A percentile compares a stretch with the other conserved stretches of the same genome.
Evolutionary conservation across 163 green algal species (phyloP).

Genomic region (Scenedesmus sp.): DNA sequence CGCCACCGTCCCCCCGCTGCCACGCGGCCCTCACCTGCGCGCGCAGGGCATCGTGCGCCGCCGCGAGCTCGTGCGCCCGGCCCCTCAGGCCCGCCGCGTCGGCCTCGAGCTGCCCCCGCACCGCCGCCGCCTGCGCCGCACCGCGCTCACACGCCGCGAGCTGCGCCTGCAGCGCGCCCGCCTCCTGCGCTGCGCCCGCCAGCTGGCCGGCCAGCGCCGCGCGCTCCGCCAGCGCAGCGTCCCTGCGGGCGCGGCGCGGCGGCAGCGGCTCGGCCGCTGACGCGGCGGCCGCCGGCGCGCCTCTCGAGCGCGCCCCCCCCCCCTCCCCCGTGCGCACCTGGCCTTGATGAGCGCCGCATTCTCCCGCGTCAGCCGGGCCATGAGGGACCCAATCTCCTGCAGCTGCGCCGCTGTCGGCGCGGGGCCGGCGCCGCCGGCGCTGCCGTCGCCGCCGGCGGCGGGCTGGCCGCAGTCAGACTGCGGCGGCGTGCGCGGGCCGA

Average conservation of each 20-base stretch:
- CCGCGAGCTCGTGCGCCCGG: not conserved
- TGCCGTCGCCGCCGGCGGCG: not conserved
- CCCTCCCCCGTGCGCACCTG: slow-evolving; percentile 2
- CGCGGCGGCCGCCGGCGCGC: no score
- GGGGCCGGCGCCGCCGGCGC: slow-evolving; percentile 1
- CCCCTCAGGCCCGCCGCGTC: not conserved
- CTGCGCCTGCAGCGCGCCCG: not conserved
- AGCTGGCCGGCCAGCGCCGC: not conserved
- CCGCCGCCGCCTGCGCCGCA: not conserved
- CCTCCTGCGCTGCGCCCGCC: not conserved
- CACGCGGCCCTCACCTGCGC: slow-evolving; percentile 1
- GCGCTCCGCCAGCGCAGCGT: not conserved
- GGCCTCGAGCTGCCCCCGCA: slow-evolving; percentile 12
- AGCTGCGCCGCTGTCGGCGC: slow-evolving; percentile 38
- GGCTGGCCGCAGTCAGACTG: no score
- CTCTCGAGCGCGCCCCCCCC: not conserved
- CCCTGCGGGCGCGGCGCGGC: not conserved
- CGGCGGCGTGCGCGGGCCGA: not conserved
- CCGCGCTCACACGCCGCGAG: not conserved
- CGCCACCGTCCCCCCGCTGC: not conserved
- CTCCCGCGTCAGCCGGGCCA: slow-evolving; percentile 42
- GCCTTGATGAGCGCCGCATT: slow-evolving; percentile 42
- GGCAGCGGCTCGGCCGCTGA: not conserved
- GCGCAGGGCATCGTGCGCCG: not conserved
- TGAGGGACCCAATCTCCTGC: slow-evolving; percentile 28